Base-by-base conservation (phyloP, 495 filamentous ascomycete species). In the Neurospora sp. region DNA sequence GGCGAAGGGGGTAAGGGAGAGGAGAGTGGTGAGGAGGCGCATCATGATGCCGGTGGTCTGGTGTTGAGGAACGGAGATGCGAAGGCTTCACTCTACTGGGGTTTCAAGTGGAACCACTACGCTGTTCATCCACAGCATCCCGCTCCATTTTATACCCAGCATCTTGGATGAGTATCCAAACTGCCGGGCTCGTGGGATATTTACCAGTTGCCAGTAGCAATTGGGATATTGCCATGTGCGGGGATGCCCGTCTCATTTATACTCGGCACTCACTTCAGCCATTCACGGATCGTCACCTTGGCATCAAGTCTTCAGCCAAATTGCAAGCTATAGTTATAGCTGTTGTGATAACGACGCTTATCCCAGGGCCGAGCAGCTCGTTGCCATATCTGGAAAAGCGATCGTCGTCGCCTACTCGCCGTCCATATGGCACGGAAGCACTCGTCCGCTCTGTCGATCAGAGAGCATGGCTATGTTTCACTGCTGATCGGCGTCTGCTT, bases 151-250 rank as follows among this genome's bases (percentile, higher is more conserved):
- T 66, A 66, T 66, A 66, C 54, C 3, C 14, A 31, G 14, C 23
- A 66, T 18, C 1, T 18, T 66, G 14, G 27, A 18, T 4, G 1
- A 66, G 54, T 35, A 35, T 9, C 27, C 6, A 66, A 66, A 66
- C 54, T 66, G 54, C 27, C 54, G 54, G 54, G 31, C 27, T 35
- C 14, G 7, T 9, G 23, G 3, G 0, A 66, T 9, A 35, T 66
- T 66, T 66, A 18, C 27, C 54, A 66, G 27, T 66, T 66, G 54
- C 54, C 27, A 62, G 54, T 62, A 66, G 14, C 54, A 66, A 37
- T 4, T 31, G 23, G 8, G 31, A 35, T 66, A 66, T 66, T 66
- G 3, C 54, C 7, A 1, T 35, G 27, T 66, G 54, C 54, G 54
- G 27, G 54, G 54, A 66, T 4, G 54, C 0, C 54, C 14, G 6